These are phyloP conservation scores for Debaryomyces nepalensis DNA, from an alignment of 1,139 yeast genomes.

Conservation along the genomic window DNA sequence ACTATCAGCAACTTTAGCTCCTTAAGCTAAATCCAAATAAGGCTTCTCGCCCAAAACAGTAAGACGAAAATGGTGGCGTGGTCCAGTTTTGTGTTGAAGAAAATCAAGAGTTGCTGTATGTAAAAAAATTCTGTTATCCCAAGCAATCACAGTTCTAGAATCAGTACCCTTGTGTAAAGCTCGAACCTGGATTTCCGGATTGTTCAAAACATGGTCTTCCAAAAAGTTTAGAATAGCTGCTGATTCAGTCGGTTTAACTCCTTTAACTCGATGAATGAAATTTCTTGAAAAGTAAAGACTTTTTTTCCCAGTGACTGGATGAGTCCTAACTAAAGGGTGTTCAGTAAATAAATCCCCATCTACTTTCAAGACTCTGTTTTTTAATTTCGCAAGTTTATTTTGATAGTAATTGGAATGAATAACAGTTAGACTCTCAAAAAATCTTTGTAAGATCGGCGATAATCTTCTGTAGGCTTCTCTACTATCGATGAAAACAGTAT, in stretches of 20 bases:
- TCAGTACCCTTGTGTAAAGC: too few relatives aligned
- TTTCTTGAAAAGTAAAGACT: constrained; percentile 28
- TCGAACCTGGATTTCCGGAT: too few relatives aligned
- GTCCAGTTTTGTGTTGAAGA: too few relatives aligned
- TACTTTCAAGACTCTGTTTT: constrained; percentile 22
- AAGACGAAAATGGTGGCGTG: too few relatives aligned
- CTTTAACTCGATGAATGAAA: constrained; percentile 29
- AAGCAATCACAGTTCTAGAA: too few relatives aligned
- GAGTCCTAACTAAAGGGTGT: constrained; percentile 36
- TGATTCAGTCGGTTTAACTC: constrained; percentile 28
- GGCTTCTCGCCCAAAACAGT: too few relatives aligned
- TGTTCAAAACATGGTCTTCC: too few relatives aligned
- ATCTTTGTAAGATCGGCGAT: constrained; percentile 33
- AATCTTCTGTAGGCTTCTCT: constrained; percentile 38
- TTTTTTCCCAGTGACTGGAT: constrained; percentile 35
- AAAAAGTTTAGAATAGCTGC: constrained; percentile 28
- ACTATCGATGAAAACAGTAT: constrained; percentile 38
- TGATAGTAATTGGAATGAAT: constrained; percentile 32
- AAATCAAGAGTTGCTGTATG: too few relatives aligned
- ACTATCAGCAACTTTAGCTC: too few relatives aligned
- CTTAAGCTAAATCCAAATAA: too few relatives aligned
- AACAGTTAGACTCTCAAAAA: constrained; percentile 33
- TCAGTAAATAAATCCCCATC: constrained; percentile 30
- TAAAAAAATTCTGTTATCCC: too few relatives aligned
- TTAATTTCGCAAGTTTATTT: constrained; percentile 22